Base-by-base conservation (phyloP, 257 asterid species). In the Solanum commersonii region DNA sequence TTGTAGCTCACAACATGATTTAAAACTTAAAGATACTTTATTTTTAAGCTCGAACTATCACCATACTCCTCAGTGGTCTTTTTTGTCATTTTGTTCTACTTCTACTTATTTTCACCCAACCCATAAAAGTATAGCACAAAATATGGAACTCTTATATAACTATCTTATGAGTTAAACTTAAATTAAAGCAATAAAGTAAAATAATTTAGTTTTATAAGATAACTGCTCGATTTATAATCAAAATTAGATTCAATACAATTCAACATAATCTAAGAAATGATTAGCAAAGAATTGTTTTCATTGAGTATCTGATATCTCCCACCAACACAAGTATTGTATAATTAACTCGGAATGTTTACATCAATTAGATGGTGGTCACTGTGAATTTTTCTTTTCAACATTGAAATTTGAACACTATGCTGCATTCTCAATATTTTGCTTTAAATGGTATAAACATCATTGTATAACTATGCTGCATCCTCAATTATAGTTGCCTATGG, bases 91-190 rank as follows among this genome's bases (percentile, higher is more conserved):
- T 49, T 49, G 60, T 49, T 65, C 86, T 90, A 87, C 93, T 89
- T 70, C 89, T 89, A 83, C 76, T 86, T 87, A 83, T 59, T 71
- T 87, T 82, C 67, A 87, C 84, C 35, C 92, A 87, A 90, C 87
- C 91, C 87, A 65, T 81, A 92, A 89, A 86, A 90, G 37, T 87
- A 59, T 11, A 38, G 29, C 34, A 12, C 22, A 40, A 77, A 77
- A n/a, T n/a, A 40, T 77, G 3, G 4, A 40, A 12, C n/a, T 77
- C 7, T 77, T n/a, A 76, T 76, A 22, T n/a, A 40, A 37, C 12
- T 23, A 49, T 49, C 60, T 49, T 49, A 68, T 68, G 76, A 68
- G 37, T 6, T 27, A 29, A 68, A 68, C 34, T 67, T 67, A 67
- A 25, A n/a, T 12, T 25, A 68, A 13, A 68, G 2, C 60, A 49